Conservation (phyloP, 2,329 filamentous ascomycete species). For the Clarireedia paspali region DNA sequence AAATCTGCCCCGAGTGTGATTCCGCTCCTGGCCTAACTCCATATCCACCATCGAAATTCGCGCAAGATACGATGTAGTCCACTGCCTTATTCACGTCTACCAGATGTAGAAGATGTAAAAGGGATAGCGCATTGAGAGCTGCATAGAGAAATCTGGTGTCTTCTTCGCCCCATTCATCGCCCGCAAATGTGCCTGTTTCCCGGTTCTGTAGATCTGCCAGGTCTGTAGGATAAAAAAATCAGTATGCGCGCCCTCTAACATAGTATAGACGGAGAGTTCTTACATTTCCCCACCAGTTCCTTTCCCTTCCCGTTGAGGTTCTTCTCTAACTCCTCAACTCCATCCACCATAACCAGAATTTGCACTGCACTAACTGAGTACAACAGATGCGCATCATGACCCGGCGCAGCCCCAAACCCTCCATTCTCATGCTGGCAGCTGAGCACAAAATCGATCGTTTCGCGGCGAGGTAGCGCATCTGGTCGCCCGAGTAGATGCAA, state of each 20-base stretch:
- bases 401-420: slow-evolving; percentile 88
- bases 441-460: slow-evolving; percentile 87
- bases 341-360: slow-evolving; percentile 81
- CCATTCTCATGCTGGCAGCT: slow-evolving; percentile 86
- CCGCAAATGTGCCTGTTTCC: slow-evolving; percentile 78
- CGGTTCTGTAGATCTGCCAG: slow-evolving; percentile 76
- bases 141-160: slow-evolving; percentile 93
- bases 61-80: slow-evolving; percentile 69
- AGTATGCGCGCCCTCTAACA: neutral
- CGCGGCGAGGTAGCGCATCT: slow-evolving; percentile 69
- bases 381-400: slow-evolving; percentile 92
- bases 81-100: slow-evolving; percentile 78
- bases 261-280: slow-evolving; percentile 27
- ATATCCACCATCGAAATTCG: slow-evolving; percentile 92
- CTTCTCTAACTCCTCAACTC: slow-evolving; percentile 73
- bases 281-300: slow-evolving; percentile 71
- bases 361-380: slow-evolving; percentile 95
- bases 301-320: slow-evolving; percentile 45
- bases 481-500: slow-evolving; percentile 78
- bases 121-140: slow-evolving; percentile 80
- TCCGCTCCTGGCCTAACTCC: slow-evolving; percentile 85
- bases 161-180: slow-evolving; percentile 93
- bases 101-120: slow-evolving; percentile 65
- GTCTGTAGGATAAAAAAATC: slow-evolving; percentile 37
- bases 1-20: slow-evolving; percentile 91